These are phyloP conservation scores for Calophaca sinica DNA, from an alignment of 306 rosid genomes.

Conservation along the genomic window DNA sequence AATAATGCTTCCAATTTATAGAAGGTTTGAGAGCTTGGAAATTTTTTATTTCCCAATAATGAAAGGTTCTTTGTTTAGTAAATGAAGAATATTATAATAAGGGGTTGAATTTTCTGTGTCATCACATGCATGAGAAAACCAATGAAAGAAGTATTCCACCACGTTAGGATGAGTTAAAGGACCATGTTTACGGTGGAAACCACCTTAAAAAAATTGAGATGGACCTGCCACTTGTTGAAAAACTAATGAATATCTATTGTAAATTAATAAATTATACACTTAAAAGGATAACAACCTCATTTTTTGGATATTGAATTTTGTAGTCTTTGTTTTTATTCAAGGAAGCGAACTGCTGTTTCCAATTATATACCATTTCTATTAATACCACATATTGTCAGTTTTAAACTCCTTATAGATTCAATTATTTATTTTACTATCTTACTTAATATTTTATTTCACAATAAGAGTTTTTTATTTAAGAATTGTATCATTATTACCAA, in stretches of 20 bases:
- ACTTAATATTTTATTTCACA: too few relatives aligned
- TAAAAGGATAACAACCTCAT: too few relatives aligned
- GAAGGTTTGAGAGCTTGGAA: constrained; percentile 23
- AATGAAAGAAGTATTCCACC: constrained; percentile 11
- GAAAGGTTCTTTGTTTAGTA: not conserved
- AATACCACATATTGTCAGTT: too few relatives aligned
- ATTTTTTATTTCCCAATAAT: constrained; percentile 21
- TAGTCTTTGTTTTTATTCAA: too few relatives aligned
- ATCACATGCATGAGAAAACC: constrained; percentile 45
- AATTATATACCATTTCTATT: too few relatives aligned
- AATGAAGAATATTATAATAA: constrained; percentile 31
- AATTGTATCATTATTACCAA: too few relatives aligned
- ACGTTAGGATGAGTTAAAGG: constrained; percentile 36
- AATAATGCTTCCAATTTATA: constrained; percentile 56
- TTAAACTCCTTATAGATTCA: too few relatives aligned
- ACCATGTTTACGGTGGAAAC: constrained; percentile 37
- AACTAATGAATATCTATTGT: constrained; percentile 8
- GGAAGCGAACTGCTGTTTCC: too few relatives aligned
- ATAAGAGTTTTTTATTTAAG: too few relatives aligned
- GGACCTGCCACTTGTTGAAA: constrained; percentile 20
- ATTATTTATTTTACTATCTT: too few relatives aligned
- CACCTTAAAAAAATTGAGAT: constrained; percentile 8
- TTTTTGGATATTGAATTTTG: too few relatives aligned
- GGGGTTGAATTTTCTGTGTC: constrained; percentile 21
- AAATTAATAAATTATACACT: not conserved